These are phyloP conservation scores for Apiotrichum gracile DNA, from an alignment of 1,284 basidiomycete species.

Conservation along the genomic window DNA sequence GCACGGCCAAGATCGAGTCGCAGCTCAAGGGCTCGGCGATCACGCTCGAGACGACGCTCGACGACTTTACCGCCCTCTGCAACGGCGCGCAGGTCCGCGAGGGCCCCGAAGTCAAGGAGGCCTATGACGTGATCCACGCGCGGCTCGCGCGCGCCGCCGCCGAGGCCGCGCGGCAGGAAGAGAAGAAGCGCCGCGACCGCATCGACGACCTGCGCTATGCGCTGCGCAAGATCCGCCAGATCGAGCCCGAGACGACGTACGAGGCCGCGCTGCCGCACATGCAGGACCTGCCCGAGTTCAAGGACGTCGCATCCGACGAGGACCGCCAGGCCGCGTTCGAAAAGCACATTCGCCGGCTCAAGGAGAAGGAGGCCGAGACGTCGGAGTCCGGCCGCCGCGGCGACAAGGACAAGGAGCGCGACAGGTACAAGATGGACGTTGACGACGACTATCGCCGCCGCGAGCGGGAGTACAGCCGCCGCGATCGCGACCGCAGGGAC, in stretches of 20 bases:
- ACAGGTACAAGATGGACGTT: conserved; percentile 27
- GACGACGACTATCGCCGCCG: conserved; percentile 9
- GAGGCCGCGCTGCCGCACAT: conserved; percentile 72
- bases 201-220: conserved; percentile 96
- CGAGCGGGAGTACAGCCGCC: conserved; percentile 7
- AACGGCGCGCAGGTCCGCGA: conserved; percentile 50
- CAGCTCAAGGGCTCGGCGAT: conserved; percentile 10
- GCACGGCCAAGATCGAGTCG: conserved; percentile 56
- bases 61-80: conserved; percentile 53
- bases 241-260: conserved; percentile 67
- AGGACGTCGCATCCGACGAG: conserved; percentile 69
- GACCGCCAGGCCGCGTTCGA: conserved; percentile 69
- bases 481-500: conserved; percentile 20
- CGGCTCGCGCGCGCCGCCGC: conserved; percentile 65
- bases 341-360: conserved; percentile 80
- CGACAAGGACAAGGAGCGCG: conserved; percentile 26
- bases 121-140: conserved; percentile 62
- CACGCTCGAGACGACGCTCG: conserved; percentile 44
- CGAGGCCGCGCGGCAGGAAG: conserved; percentile 72
- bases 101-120: conserved; percentile 52
- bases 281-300: conserved; percentile 72
- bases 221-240: conserved; percentile 74
- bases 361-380: conserved; percentile 62
- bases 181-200: conserved; percentile 75
- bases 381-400: conserved; percentile 22